These are phyloP conservation scores for Candida glucosophila DNA, from an alignment of 1,139 yeast genomes.

Conservation along the genomic window DNA sequence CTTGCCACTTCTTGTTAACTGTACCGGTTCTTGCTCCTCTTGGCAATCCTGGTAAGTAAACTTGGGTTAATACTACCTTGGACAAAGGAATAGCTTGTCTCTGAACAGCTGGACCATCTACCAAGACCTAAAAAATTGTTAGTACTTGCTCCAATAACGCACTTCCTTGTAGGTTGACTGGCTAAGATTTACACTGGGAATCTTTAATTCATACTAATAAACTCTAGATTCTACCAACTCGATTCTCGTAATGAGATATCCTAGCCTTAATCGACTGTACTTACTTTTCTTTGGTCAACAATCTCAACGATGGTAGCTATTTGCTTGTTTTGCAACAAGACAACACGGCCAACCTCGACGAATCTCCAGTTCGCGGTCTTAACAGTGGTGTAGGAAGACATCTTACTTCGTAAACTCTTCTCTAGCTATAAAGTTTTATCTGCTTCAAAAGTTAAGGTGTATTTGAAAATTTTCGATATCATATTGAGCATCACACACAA, in stretches of 20 bases:
- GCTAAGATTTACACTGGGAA: no score
- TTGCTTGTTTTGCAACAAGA: conserved; percentile 74
- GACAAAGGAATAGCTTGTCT: conserved; percentile 89
- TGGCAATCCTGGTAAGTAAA: conserved; percentile 77
- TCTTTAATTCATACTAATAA: no score
- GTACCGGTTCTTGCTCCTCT: conserved; percentile 88
- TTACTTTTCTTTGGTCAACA: conserved; percentile 98
- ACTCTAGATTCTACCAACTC: no score
- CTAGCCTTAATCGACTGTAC: conserved; percentile 20
- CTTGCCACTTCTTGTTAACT: conserved; percentile 89
- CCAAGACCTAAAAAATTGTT: conserved; percentile 52
- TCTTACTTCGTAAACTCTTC: no score
- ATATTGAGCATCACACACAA: no score
- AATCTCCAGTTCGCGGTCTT: conserved; percentile 98
- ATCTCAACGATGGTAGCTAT: conserved; percentile 96
- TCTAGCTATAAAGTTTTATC: no score
- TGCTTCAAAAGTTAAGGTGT: no score
- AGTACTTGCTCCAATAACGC: conserved; percentile 15
- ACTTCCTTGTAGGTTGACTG: no score
- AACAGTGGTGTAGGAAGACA: conserved; percentile 56
- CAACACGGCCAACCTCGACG: conserved; percentile 99
- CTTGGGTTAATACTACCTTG: conserved; percentile 87
- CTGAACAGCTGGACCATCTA: conserved; percentile 94
- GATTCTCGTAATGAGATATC: background rate
- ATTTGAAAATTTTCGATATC: no score